phyloP scores from a whole-genome alignment of 768 basidiomycete genomes.

The Agaricus subrufescens region DNA sequence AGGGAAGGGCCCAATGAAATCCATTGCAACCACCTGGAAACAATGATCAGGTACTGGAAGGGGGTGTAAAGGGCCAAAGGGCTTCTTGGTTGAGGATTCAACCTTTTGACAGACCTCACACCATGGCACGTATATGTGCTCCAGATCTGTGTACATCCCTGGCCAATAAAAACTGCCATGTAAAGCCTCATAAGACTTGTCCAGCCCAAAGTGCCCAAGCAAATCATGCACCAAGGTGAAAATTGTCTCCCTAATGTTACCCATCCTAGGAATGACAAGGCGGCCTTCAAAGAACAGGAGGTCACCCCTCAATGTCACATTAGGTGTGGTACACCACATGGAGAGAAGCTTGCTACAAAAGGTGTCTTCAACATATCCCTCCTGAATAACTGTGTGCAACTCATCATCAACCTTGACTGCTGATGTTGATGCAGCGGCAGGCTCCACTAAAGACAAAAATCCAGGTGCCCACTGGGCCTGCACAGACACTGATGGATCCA shows the following conservation, averaged over 20 bases:
- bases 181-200: too few relatives aligned
- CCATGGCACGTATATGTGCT: slow-evolving; percentile 26
- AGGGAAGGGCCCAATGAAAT: slow-evolving; percentile 10
- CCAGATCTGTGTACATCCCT: too few relatives aligned
- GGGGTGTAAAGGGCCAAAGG: slow-evolving; percentile 28
- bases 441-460: too few relatives aligned
- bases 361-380: not conserved
- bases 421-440: not conserved
- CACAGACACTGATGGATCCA: too few relatives aligned
- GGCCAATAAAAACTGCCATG: too few relatives aligned
- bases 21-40: not conserved
- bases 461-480: too few relatives aligned
- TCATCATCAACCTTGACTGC: not conserved
- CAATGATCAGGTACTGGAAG: too few relatives aligned
- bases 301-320: slow-evolving; percentile 4
- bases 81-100: slow-evolving; percentile 24
- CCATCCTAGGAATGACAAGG: slow-evolving; percentile 17
- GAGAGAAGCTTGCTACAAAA: not conserved
- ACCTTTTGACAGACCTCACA: slow-evolving; percentile 32
- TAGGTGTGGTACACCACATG: not conserved
- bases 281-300: slow-evolving; percentile 20
- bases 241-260: slow-evolving; percentile 17
- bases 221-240: slow-evolving; percentile 25
- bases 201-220: slow-evolving; percentile 29
- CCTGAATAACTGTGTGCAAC: not conserved